Percentiles rank a stretch among this genome's conserved stretches.
phyloP scores from a whole-genome alignment of 2,329 filamentous ascomycete genomes.

The Ophiostoma australiae region DNA sequence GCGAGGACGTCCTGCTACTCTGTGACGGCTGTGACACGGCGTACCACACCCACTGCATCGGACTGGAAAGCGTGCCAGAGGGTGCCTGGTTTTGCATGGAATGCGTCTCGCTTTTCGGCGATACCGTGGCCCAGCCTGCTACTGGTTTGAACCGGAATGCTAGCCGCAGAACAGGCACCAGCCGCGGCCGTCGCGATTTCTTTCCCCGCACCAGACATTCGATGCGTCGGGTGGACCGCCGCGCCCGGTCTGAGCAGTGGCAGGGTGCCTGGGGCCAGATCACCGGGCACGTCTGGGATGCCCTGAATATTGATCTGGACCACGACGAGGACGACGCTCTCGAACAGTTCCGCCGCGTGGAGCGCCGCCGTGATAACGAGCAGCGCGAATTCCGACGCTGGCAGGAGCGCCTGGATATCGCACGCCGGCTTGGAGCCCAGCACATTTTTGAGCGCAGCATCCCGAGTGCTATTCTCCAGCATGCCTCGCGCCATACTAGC shows the following conservation, averaged over 20 bases:
- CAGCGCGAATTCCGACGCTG: conserved; percentile 63
- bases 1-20: conserved; percentile 78
- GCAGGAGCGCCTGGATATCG: conserved; percentile 79
- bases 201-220: conserved; percentile 54
- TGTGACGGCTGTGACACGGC: conserved; percentile 87
- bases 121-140: conserved; percentile 35
- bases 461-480: conserved; percentile 54
- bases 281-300: conserved; percentile 58
- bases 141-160: conserved; percentile 23
- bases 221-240: conserved; percentile 48
- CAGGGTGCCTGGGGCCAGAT: conserved; percentile 75
- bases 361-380: conserved; percentile 49
- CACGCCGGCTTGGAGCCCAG: conserved; percentile 69
- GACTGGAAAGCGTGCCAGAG: conserved; percentile 68
- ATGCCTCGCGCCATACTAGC: conserved; percentile 46
- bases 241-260: conserved; percentile 76
- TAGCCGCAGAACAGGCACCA: conserved; percentile 14
- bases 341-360: conserved; percentile 50
- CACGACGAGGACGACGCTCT: conserved; percentile 69
- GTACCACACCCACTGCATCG: conserved; percentile 89
- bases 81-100: conserved; percentile 89
- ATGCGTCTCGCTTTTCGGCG: conserved; percentile 55
- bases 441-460: conserved; percentile 65
- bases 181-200: conserved; percentile 35
- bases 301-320: conserved; percentile 71